Conservation (phyloP, 202 grass and related monocot genomes). For the Panicum hallii region DNA sequence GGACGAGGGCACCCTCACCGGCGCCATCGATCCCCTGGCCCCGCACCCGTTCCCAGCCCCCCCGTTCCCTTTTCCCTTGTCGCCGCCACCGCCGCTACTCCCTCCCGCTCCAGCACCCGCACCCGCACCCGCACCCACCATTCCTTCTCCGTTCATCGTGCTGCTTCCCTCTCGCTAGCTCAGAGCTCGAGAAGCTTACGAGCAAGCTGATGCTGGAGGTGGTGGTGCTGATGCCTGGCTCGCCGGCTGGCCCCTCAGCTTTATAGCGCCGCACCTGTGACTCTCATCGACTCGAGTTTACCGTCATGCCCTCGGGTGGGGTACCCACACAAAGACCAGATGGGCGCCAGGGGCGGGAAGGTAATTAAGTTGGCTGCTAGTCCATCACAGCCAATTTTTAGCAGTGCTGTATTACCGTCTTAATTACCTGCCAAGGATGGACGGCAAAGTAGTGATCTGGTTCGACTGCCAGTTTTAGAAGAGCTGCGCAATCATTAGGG, state of each 20-base stretch:
- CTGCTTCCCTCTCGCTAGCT: background rate
- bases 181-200: background rate
- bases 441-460: background rate
- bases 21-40: background rate
- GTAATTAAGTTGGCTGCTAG: background rate
- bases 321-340: background rate
- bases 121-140: background rate
- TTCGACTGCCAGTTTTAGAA: background rate
- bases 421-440: background rate
- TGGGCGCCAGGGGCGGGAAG: background rate
- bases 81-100: background rate
- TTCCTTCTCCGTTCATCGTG: background rate
- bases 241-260: background rate
- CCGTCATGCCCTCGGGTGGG: background rate
- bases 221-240: background rate
- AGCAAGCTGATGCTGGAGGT: background rate
- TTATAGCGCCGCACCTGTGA: background rate
- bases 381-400: background rate
- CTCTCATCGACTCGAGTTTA: background rate
- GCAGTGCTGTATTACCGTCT: background rate
- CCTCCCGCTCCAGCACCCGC: background rate
- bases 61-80: background rate
- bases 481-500: background rate
- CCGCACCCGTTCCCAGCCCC: background rate
- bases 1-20: slow-evolving; percentile 54